phyloP scores from a whole-genome alignment of 2,329 filamentous ascomycete genomes.

The Cryphonectria naterciae region DNA sequence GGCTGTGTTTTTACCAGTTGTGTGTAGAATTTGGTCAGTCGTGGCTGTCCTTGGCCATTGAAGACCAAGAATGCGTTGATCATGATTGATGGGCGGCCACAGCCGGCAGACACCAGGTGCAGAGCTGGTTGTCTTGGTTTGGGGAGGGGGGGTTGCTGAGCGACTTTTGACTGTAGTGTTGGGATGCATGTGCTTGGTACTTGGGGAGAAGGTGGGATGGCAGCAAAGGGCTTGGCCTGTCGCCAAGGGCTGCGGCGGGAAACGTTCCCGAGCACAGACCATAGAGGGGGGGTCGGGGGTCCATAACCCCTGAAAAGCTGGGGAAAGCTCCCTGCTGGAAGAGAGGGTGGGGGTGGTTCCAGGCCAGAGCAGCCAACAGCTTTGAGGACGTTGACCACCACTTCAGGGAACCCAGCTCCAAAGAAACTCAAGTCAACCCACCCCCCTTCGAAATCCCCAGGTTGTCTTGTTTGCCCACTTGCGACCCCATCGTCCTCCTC shows the following conservation, averaged over 20 bases:
- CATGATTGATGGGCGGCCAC: slow-evolving; percentile 58
- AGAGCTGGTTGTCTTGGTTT: not conserved
- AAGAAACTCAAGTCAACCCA: not conserved
- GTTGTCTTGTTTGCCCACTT: not conserved
- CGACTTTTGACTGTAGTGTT: not conserved
- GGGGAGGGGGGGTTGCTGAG: not conserved
- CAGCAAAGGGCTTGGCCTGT: not conserved
- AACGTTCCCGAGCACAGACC: slow-evolving; percentile 2
- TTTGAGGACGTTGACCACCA: not conserved
- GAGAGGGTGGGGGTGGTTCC: slow-evolving; percentile 3
- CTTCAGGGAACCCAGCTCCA: not conserved
- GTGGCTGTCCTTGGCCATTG: slow-evolving; percentile 96
- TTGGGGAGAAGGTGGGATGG: not conserved
- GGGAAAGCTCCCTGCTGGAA: slow-evolving; percentile 24
- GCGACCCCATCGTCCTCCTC: not conserved
- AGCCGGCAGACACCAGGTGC: not conserved
- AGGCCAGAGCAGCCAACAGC: not conserved
- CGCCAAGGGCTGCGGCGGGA: not conserved
- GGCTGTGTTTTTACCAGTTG: slow-evolving; percentile 68
- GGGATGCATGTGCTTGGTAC: not conserved
- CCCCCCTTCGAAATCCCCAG: not conserved
- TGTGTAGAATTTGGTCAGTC: slow-evolving; percentile 98
- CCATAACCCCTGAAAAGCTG: slow-evolving; percentile 27
- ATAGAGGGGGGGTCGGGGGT: not conserved
- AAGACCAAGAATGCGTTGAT: slow-evolving; percentile 99